Conservation (phyloP, 83 land plant species). For the Diphasiastrum complanatum region DNA sequence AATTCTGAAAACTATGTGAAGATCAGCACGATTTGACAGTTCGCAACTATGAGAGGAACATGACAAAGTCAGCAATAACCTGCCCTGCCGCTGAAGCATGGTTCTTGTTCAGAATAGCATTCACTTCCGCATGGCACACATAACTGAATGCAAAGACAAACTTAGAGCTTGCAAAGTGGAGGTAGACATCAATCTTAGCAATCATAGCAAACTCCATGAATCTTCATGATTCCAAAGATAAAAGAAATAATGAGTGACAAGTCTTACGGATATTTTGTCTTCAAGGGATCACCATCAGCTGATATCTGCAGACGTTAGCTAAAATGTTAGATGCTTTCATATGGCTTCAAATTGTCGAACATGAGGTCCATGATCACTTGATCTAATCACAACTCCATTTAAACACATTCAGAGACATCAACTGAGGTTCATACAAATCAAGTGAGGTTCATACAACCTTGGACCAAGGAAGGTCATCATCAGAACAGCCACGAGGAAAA, state of each 20-base stretch:
- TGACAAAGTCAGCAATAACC: constrained; percentile 29
- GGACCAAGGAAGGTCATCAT: constrained; percentile 95
- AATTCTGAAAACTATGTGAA: too few species aligned
- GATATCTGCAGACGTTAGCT: constrained; percentile 53
- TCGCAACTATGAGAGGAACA: constrained; percentile 2
- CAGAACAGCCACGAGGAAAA: constrained; percentile 96
- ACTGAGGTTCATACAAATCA: too few species aligned
- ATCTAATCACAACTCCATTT: too few species aligned
- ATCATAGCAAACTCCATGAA: too few species aligned
- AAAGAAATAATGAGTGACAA: background rate
- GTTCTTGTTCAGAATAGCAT: constrained; percentile 91
- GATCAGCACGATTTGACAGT: too few species aligned
- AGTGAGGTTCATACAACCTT: too few species aligned
- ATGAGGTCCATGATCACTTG: too few species aligned
- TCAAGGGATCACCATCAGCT: constrained; percentile 53
- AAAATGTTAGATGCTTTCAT: too few species aligned
- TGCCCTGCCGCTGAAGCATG: constrained; percentile 95
- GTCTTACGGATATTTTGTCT: constrained; percentile 94
- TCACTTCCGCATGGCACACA: constrained; percentile 97
- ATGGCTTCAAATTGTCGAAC: too few species aligned
- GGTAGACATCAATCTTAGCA: background rate
- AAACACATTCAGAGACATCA: too few species aligned
- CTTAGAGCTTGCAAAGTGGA: background rate
- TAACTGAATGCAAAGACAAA: constrained; percentile 43
- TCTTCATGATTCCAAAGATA: background rate